phyloP scores from a whole-genome alignment of 2,329 filamentous ascomycete species.

The Diaporthe velutina region DNA sequence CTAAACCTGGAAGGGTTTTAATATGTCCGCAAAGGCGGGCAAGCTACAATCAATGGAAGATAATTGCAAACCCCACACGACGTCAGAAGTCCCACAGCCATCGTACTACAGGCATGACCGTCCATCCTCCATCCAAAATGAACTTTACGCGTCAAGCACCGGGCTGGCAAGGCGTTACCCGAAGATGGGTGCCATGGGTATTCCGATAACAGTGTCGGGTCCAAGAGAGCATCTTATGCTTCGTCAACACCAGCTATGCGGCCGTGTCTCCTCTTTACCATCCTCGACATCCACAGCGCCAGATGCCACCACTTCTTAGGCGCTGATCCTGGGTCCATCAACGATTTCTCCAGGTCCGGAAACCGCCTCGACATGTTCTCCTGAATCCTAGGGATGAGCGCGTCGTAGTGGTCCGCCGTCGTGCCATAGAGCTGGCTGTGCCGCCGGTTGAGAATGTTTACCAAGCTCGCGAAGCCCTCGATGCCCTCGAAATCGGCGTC shows the following conservation, averaged over 20 bases:
- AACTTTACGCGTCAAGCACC: neutral
- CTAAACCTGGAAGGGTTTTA: neutral
- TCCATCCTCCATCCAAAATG: neutral
- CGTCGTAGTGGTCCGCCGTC: constrained; percentile 35
- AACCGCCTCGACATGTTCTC: constrained; percentile 34
- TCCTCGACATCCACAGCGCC: constrained; percentile 35
- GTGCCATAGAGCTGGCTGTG: constrained; percentile 33
- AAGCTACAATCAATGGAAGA: constrained; percentile 17
- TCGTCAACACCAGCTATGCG: neutral
- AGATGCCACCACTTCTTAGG: constrained; percentile 37
- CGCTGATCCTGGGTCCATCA: constrained; percentile 1
- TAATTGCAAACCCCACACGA: constrained; percentile 19
- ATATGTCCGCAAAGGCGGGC: constrained; percentile 22
- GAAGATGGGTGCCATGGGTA: neutral
- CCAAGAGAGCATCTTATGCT: neutral
- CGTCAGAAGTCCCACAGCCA: neutral
- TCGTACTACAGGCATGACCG: neutral
- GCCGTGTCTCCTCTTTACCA: constrained; percentile 34
- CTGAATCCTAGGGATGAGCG: constrained; percentile 35
- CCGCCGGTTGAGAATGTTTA: constrained; percentile 35
- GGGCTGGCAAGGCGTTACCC: neutral
- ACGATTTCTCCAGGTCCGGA: constrained; percentile 34
- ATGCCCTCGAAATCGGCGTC: constrained; percentile 35
- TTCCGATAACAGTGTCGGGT: neutral
- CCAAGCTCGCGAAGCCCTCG: constrained; percentile 36